Evolutionary conservation across 495 filamentous ascomycete species (phyloP).

Genomic region (Penicillium turbatum): DNA sequence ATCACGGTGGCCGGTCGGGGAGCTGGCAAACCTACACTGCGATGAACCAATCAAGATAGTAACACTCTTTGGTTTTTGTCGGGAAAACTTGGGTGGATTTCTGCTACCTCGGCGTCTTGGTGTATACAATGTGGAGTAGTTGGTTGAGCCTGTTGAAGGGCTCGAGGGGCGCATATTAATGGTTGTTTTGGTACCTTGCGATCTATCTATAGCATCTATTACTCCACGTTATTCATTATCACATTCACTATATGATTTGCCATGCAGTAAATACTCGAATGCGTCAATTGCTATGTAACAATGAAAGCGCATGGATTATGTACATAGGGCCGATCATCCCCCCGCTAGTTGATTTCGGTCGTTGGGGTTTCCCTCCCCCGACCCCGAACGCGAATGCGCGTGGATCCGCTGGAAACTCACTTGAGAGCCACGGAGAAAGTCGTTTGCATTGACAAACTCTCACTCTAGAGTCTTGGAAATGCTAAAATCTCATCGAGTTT

Average conservation of each 20-base stretch:
- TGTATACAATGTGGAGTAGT: neutral
- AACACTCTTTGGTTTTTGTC: neutral
- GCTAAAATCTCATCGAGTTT: constrained; percentile 16
- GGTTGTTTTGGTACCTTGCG: neutral
- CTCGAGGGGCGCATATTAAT: neutral
- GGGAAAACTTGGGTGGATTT: neutral
- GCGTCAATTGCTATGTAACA: neutral
- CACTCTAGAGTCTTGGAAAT: constrained; percentile 12
- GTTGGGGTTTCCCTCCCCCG: neutral
- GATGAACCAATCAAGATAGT: neutral
- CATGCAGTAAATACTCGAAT: neutral
- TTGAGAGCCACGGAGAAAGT: neutral
- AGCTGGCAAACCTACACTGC: neutral
- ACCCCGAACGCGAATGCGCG: constrained; percentile 2
- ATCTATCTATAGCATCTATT: neutral
- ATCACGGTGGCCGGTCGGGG: constrained; percentile 1
- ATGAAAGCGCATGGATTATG: neutral
- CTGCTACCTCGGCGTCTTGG: neutral
- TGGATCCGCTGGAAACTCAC: constrained; percentile 15
- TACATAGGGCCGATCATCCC: constrained; percentile 7
- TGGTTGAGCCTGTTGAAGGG: neutral
- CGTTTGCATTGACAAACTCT: neutral
- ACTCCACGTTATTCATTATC: neutral
- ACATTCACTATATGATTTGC: neutral
- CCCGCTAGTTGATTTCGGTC: constrained; percentile 12